Conservation (phyloP, 441 rosid genomes). For the Theobroma grandiflorum region DNA sequence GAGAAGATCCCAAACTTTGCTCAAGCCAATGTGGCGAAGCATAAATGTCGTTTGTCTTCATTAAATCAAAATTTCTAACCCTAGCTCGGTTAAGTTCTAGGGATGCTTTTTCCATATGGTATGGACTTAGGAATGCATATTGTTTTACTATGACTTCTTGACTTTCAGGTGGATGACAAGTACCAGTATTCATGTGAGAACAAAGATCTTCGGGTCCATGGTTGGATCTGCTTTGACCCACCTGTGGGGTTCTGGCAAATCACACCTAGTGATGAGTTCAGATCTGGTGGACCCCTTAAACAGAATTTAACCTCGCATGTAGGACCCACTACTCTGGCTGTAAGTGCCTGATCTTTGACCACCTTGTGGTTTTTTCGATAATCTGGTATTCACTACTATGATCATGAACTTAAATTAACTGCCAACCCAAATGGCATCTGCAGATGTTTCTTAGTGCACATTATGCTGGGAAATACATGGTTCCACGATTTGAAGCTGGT, state of each 20-base stretch:
- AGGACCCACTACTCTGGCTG: conserved; percentile 81
- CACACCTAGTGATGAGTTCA: conserved; percentile 73
- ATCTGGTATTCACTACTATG: neutral
- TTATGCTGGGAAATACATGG: conserved; percentile 68
- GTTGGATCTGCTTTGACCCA: conserved; percentile 72
- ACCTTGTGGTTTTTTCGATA: conserved; percentile 4
- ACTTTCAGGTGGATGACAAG: conserved; percentile 72
- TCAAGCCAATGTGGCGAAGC: conserved; percentile 8
- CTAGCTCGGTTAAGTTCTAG: conserved; percentile 13
- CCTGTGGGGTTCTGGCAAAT: conserved; percentile 85
- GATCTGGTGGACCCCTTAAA: conserved; percentile 81
- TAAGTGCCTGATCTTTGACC: conserved; percentile 44
- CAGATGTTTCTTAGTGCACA: conserved; percentile 75
- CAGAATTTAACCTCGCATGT: conserved; percentile 81
- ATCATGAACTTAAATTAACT: conserved; percentile 25
- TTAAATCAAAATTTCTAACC: conserved; percentile 17
- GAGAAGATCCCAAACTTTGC: neutral
- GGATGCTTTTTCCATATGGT: conserved; percentile 15
- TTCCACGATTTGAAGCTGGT: conserved; percentile 52
- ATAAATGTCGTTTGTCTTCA: neutral
- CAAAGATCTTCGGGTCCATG: conserved; percentile 73
- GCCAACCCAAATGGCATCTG: conserved; percentile 12
- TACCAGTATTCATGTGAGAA: conserved; percentile 78
- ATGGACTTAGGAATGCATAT: conserved; percentile 12
- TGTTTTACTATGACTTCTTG: conserved; percentile 26